A percentile compares a stretch with the other conserved stretches of the same genome.
These are phyloP conservation scores for Plasmodium cynomolgi DNA, from an alignment of 169 alveolate genomes.

Conservation along the genomic window DNA sequence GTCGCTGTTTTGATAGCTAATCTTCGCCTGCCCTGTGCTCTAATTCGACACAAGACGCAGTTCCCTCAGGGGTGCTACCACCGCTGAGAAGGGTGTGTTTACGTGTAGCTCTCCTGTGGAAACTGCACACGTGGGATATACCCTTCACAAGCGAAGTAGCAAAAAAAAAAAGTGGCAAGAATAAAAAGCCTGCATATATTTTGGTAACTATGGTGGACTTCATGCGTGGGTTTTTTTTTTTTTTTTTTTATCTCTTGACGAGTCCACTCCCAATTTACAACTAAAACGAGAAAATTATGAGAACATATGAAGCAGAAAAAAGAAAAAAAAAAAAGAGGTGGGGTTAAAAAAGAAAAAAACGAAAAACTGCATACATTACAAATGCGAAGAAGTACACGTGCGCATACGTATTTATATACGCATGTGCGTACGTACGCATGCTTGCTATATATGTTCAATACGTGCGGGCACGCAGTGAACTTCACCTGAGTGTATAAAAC, in stretches of 20 bases:
- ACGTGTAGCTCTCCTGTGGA: background rate
- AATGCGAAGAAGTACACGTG: background rate
- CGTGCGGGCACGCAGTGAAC: background rate
- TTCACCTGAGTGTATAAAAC: background rate
- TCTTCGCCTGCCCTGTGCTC: background rate
- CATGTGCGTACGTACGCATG: background rate
- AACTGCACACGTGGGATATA: background rate
- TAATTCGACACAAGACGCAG: background rate
- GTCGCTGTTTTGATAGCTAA: background rate
- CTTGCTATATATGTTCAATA: background rate
- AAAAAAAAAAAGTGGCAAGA: slow-evolving; percentile 3
- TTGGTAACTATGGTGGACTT: background rate
- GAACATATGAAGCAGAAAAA: background rate
- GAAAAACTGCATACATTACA: background rate
- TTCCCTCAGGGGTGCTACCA: background rate
- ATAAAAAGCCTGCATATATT: background rate
- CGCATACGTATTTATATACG: background rate
- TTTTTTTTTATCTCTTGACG: slow-evolving; percentile 1
- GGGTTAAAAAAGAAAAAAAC: background rate
- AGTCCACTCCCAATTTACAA: background rate
- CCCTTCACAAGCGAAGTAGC: background rate
- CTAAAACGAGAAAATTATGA: background rate
- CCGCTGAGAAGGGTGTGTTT: background rate
- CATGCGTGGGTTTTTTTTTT: background rate
- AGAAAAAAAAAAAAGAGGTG: background rate